Conservation (phyloP, 1,284 basidiomycete genomes). For the Mycosarcoma maydis region DNA sequence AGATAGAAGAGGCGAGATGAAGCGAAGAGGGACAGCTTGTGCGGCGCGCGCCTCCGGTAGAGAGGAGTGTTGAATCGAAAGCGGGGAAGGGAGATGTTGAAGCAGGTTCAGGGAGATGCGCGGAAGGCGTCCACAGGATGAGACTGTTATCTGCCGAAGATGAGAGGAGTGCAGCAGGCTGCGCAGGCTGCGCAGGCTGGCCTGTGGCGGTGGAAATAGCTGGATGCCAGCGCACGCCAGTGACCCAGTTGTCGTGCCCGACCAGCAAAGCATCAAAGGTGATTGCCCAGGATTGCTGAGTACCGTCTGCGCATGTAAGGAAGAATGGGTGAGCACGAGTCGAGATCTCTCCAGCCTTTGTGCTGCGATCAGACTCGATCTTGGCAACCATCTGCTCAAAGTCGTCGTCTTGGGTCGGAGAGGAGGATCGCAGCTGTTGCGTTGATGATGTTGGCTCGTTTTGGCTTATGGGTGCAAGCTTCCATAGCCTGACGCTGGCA, state of each 20-base stretch:
- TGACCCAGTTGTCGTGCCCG: conserved; percentile 65
- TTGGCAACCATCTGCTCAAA: conserved; percentile 60
- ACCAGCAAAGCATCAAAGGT: conserved; percentile 62
- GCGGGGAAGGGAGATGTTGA: conserved; percentile 21
- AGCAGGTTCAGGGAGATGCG: neutral
- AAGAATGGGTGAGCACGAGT: conserved; percentile 44
- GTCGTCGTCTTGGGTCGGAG: conserved; percentile 34
- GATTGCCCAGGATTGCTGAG: conserved; percentile 44
- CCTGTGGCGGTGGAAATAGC: neutral
- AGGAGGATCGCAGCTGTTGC: neutral
- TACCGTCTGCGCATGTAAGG: conserved; percentile 3
- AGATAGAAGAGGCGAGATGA: conserved; percentile 52
- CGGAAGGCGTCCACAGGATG: conserved; percentile 63
- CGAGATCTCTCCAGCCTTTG: conserved; percentile 43
- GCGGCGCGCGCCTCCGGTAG: conserved; percentile 25
- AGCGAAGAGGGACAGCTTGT: conserved; percentile 57
- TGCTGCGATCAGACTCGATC: conserved; percentile 51
- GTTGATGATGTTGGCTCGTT: neutral
- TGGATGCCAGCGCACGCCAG: conserved; percentile 60
- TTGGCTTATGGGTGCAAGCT: conserved; percentile 24
- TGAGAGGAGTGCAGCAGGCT: conserved; percentile 62
- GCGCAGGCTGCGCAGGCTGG: conserved; percentile 45
- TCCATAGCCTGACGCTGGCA: conserved; percentile 61
- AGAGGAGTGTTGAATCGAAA: conserved; percentile 70
- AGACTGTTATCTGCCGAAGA: conserved; percentile 63